Percentiles rank a stretch among this genome's conserved stretches.
Conservation (phyloP, 768 basidiomycete genomes). For the Suillus clintonianus region DNA sequence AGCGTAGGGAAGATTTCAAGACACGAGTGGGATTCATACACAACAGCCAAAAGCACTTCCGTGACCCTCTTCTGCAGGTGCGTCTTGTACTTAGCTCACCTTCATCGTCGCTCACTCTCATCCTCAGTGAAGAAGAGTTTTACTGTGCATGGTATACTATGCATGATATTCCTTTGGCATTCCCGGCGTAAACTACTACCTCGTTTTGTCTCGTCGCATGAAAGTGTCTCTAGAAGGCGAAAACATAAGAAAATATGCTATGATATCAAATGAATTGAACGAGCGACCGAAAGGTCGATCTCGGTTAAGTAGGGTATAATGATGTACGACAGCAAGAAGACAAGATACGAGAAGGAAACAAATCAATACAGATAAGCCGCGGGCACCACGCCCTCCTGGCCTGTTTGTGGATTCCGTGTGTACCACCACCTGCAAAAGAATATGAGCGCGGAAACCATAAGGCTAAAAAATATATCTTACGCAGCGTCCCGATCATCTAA, state of each 20-base stretch:
- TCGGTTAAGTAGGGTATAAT: slow-evolving; percentile 40
- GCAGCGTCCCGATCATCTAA: slow-evolving; percentile 80
- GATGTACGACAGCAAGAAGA: slow-evolving; percentile 28
- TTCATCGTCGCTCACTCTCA: slow-evolving; percentile 6
- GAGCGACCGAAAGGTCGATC: slow-evolving; percentile 40
- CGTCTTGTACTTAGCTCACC: neutral
- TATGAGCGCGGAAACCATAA: slow-evolving; percentile 10
- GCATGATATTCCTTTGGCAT: slow-evolving; percentile 1
- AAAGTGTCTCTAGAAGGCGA: slow-evolving; percentile 7
- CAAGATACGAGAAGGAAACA: slow-evolving; percentile 25
- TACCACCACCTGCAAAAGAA: slow-evolving; percentile 83
- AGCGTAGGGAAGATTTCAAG: slow-evolving; percentile 78
- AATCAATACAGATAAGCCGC: slow-evolving; percentile 86
- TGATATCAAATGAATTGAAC: slow-evolving; percentile 28
- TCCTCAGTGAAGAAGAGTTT: slow-evolving; percentile 16
- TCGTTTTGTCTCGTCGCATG: neutral
- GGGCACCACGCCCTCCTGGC: slow-evolving; percentile 88
- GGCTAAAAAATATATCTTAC: slow-evolving; percentile 45
- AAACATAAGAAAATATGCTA: slow-evolving; percentile 21
- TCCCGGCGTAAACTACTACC: neutral
- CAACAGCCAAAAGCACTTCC: slow-evolving; percentile 88
- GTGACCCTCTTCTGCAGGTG: slow-evolving; percentile 70
- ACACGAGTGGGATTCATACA: slow-evolving; percentile 77
- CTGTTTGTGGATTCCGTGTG: slow-evolving; percentile 75
- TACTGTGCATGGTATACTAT: slow-evolving; percentile 1